Conservation (phyloP, 148 eudicot genomes). For the Nyssa sinensis region DNA sequence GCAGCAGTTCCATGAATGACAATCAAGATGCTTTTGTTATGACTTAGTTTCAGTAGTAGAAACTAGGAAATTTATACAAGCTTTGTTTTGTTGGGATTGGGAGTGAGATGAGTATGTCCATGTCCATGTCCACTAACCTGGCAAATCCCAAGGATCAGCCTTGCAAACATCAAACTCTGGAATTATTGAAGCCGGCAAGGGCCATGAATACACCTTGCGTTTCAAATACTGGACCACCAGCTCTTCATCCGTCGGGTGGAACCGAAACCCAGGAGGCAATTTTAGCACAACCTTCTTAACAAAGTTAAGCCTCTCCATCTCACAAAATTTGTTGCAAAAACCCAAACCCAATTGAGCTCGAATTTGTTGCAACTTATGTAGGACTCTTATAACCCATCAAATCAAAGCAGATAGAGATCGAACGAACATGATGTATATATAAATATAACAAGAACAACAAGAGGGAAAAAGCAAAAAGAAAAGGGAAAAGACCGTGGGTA, state of each 20-base stretch:
- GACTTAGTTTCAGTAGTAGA: no score
- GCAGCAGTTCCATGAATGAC: no score
- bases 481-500: background rate
- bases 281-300: slow-evolving; percentile 54
- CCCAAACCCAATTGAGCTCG: background rate
- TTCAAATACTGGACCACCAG: slow-evolving; percentile 60
- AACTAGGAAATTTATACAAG: no score
- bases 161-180: slow-evolving; percentile 72
- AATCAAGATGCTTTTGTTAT: no score
- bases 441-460: background rate
- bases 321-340: background rate
- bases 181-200: slow-evolving; percentile 73
- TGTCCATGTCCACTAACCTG: slow-evolving; percentile 60
- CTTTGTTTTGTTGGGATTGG: no score
- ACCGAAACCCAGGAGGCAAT: slow-evolving; percentile 71
- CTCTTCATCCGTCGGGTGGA: slow-evolving; percentile 86
- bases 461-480: slow-evolving; percentile 20
- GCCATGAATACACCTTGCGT: slow-evolving; percentile 53
- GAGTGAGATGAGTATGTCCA: no score
- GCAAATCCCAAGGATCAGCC: slow-evolving; percentile 84
- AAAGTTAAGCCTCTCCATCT: slow-evolving; percentile 51
- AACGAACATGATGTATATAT: no score
- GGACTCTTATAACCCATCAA: no score
- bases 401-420: slow-evolving; percentile 1
- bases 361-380: background rate